These are phyloP conservation scores for Cytospora chrysosperma DNA, from an alignment of 2,329 filamentous ascomycete genomes.

Conservation along the genomic window DNA sequence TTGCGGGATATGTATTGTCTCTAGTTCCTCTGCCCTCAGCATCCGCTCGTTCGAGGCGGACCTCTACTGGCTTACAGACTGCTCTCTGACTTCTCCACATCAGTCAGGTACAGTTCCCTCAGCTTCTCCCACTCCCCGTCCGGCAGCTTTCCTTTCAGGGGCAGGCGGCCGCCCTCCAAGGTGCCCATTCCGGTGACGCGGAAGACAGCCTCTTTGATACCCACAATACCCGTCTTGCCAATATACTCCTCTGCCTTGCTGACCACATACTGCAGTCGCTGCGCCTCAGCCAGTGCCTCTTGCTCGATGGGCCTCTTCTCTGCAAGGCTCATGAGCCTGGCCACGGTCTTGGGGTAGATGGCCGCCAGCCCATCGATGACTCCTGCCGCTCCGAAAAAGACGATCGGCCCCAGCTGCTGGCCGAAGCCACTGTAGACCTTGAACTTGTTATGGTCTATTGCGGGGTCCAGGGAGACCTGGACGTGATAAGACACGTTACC, in stretches of 20 bases:
- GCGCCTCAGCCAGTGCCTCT: slow-evolving; percentile 49
- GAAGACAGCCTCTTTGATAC: slow-evolving; percentile 62
- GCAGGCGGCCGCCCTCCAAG: slow-evolving; percentile 57
- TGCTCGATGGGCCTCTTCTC: slow-evolving; percentile 30
- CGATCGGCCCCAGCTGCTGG: slow-evolving; percentile 63
- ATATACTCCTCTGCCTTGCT: slow-evolving; percentile 62
- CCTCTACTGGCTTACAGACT: background rate
- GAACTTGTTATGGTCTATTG: slow-evolving; percentile 61
- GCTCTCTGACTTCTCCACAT: slow-evolving; percentile 31
- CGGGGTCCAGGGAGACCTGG: slow-evolving; percentile 59
- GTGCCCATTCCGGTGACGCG: slow-evolving; percentile 57
- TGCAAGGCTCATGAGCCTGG: slow-evolving; percentile 53
- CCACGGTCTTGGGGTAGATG: slow-evolving; percentile 63
- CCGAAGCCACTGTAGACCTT: slow-evolving; percentile 65
- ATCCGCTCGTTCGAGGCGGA: too few relatives aligned
- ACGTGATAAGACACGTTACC: slow-evolving; percentile 64
- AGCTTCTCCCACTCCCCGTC: slow-evolving; percentile 56
- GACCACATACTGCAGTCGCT: slow-evolving; percentile 59
- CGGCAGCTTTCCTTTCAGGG: slow-evolving; percentile 55
- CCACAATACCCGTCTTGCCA: slow-evolving; percentile 59
- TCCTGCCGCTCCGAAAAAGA: slow-evolving; percentile 62
- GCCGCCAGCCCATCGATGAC: slow-evolving; percentile 66
- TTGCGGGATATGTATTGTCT: too few relatives aligned
- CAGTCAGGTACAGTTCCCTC: slow-evolving; percentile 34
- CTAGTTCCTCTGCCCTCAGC: too few relatives aligned